These are phyloP conservation scores for Fagopyrum tataricum DNA, from an alignment of 148 eudicot genomes.

Conservation along the genomic window DNA sequence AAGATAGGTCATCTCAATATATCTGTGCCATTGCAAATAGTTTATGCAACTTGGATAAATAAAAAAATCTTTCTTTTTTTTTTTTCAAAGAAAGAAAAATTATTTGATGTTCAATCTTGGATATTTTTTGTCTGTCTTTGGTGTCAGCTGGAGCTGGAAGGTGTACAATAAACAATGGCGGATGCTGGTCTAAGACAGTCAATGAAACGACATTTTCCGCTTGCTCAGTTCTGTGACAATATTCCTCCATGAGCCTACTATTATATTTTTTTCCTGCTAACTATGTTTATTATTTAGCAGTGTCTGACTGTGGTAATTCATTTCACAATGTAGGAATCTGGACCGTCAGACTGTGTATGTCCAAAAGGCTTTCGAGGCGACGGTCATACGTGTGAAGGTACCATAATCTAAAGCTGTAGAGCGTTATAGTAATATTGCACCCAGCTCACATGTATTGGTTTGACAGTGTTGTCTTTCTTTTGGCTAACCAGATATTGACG, in stretches of 20 bases:
- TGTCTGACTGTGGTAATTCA: background rate
- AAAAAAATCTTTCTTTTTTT: too few relatives aligned
- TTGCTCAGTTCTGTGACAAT: slow-evolving; percentile 47
- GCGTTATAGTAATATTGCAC: background rate
- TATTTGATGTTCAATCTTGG: too few relatives aligned
- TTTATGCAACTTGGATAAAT: too few relatives aligned
- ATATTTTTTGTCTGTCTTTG: background rate
- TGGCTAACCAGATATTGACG: slow-evolving; percentile 52
- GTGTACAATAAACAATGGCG: slow-evolving; percentile 69
- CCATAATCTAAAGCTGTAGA: background rate
- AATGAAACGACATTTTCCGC: slow-evolving; percentile 50
- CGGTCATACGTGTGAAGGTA: slow-evolving; percentile 80
- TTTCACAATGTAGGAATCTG: slow-evolving; percentile 32
- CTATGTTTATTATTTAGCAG: too few relatives aligned
- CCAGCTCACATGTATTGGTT: background rate
- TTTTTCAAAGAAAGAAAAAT: too few relatives aligned
- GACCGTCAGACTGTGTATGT: slow-evolving; percentile 57
- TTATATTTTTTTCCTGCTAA: background rate
- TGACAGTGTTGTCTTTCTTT: background rate
- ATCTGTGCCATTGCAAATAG: too few relatives aligned
- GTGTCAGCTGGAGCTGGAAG: slow-evolving; percentile 86
- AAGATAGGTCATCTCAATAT: too few relatives aligned
- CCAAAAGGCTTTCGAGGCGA: slow-evolving; percentile 79
- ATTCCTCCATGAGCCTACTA: slow-evolving; percentile 16
- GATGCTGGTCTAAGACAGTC: slow-evolving; percentile 71